Conservation (phyloP, 1,284 basidiomycete genomes). For the Sanghuangporus weigelae region DNA sequence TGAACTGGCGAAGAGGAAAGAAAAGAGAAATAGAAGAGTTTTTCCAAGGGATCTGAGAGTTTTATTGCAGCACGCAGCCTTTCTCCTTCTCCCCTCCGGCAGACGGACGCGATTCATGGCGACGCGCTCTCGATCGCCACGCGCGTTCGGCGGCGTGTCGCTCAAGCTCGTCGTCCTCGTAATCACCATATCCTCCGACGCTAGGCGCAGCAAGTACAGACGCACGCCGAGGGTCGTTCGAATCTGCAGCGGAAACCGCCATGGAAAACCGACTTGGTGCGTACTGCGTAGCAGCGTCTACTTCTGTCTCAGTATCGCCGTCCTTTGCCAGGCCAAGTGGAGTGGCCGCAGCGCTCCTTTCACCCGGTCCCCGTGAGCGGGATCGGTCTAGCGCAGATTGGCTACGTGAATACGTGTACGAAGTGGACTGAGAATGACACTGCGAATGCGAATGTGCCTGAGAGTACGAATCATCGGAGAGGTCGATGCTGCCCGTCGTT, state of each 20-base stretch:
- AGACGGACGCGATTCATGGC: not conserved
- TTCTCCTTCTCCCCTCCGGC: slow-evolving; percentile 9
- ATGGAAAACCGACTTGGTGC: slow-evolving; percentile 7
- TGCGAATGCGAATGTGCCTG: slow-evolving; percentile 4
- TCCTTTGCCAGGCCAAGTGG: not conserved
- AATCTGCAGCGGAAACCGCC: slow-evolving; percentile 12
- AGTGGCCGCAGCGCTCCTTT: not conserved
- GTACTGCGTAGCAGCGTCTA: not conserved
- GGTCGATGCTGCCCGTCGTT: slow-evolving; percentile 18
- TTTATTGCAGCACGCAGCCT: slow-evolving; percentile 13
- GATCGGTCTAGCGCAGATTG: slow-evolving; percentile 2
- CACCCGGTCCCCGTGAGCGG: not conserved
- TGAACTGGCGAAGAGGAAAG: not conserved
- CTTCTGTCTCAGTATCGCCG: slow-evolving; percentile 3
- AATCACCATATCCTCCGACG: slow-evolving; percentile 4
- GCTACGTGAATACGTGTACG: slow-evolving; percentile 1
- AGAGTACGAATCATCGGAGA: slow-evolving; percentile 8
- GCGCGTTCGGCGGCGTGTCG: slow-evolving; percentile 1
- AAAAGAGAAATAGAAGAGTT: not conserved
- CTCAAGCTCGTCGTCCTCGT: slow-evolving; percentile 5
- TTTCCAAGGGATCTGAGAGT: not conserved
- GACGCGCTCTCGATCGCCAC: not conserved
- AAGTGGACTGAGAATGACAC: not conserved
- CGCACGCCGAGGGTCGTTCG: slow-evolving; percentile 3
- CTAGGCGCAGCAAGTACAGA: slow-evolving; percentile 9